A percentile compares a stretch with the other conserved stretches of the same genome.
Conservation (phyloP, 129 eudicot genomes). For the Artemisia argyi region DNA sequence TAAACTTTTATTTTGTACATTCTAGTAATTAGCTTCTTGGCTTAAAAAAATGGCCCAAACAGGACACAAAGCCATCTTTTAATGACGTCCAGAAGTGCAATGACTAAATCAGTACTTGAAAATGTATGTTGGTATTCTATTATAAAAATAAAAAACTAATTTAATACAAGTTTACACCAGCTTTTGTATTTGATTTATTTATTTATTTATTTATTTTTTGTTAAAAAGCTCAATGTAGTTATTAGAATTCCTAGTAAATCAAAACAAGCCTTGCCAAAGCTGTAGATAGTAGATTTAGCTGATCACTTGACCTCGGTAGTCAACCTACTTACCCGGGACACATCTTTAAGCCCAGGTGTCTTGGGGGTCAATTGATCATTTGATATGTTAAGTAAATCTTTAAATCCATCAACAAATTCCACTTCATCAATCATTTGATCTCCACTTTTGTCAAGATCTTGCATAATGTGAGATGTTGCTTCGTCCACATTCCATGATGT, state of each 20-base stretch:
- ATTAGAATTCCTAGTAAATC: not conserved
- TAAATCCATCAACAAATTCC: slow-evolving; percentile 61
- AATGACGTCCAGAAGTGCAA: no score
- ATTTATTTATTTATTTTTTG: no score
- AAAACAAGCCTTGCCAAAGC: slow-evolving; percentile 4
- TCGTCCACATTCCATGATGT: slow-evolving; percentile 52
- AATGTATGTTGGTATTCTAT: not conserved
- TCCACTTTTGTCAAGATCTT: slow-evolving; percentile 56
- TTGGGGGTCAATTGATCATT: slow-evolving; percentile 29
- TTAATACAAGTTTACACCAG: not conserved
- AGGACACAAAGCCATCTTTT: not conserved
- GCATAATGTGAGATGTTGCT: slow-evolving; percentile 51
- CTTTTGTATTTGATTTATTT: not conserved
- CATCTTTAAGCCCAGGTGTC: slow-evolving; percentile 30
- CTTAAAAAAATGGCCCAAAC: no score
- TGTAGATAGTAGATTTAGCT: not conserved
- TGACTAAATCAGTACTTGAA: not conserved
- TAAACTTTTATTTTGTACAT: no score
- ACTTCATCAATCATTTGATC: slow-evolving; percentile 56
- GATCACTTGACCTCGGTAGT: not conserved
- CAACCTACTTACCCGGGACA: slow-evolving; percentile 40
- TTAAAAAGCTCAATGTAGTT: not conserved
- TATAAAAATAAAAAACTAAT: not conserved
- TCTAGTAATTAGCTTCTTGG: no score
- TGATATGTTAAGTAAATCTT: slow-evolving; percentile 42